Base-by-base conservation (phyloP, 805 yeast species). In the Kodamaea kakaduensis region DNA sequence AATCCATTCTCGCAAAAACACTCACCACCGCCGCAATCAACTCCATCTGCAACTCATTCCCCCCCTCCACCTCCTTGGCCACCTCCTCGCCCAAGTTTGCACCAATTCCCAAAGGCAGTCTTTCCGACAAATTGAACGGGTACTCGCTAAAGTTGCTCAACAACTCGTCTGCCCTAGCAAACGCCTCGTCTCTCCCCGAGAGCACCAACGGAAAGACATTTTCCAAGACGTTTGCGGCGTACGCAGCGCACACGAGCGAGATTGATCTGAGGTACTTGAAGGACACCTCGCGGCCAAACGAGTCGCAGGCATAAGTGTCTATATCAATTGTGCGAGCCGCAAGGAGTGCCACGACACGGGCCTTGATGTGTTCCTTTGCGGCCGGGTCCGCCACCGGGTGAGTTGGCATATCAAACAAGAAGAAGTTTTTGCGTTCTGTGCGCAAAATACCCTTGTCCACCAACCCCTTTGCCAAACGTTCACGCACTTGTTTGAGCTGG, bases 361-460 rank as follows among this genome's bases (percentile, higher is more conserved):
- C 71, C 38, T 80, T 78, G 38, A 93, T 74, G 37, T 80, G 78
- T 47, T 86, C 95, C 61, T 93, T 93, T 32, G 95, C 80, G 45
- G 78, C 67, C 28, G 82, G 73, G 59, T 93, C 98, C 20, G 89
- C 82, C 9, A 93, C 77, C 6, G 98, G 98, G 61, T 94, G 98
- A 6, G 98, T 93, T 19, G 98, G 96, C 97, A 93, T 93, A 60
- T 93, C 98, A 51, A 93, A 93, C 36, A 93, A 67, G 52, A 93
- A 78, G 57, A 93, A 93, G 64, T 87, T 93, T 58, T 89, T 87
- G 59, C 95, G 78, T 61, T 93, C 98, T 6, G 98, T 93, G 65
- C 96, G 81, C 52, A 94, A 73, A 30, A 93, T 81, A 15, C 98
- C 97, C 64, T 93, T 93, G 60, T 93, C 98, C 24, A 94, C 98